Conservation (phyloP, 495 filamentous ascomycete species). For the Amniculicola lignicola region DNA sequence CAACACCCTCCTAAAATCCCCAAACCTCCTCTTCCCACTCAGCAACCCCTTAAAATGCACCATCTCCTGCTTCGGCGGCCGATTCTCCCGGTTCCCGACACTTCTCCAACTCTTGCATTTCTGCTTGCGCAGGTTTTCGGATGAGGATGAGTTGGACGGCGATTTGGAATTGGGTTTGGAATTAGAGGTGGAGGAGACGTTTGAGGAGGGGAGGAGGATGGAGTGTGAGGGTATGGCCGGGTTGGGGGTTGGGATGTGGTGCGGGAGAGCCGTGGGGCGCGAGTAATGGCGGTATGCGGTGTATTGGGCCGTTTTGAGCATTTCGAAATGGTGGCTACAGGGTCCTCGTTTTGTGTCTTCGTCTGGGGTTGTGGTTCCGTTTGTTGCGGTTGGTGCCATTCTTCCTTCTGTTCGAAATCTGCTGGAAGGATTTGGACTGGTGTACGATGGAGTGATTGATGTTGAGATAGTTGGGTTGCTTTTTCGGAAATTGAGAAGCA, state of each 20-base stretch:
- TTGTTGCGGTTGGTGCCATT: no score
- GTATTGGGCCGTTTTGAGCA: slow-evolving; percentile 24
- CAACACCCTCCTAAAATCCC: slow-evolving; percentile 59
- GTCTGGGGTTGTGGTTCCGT: no score
- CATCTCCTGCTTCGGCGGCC: slow-evolving; percentile 55
- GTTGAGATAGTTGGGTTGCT: no score
- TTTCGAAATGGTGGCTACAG: slow-evolving; percentile 20
- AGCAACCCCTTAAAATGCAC: slow-evolving; percentile 56
- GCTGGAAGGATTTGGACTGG: no score
- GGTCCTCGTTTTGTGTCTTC: no score
- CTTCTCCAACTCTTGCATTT: slow-evolving; percentile 9
- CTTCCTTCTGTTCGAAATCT: no score
- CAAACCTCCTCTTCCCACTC: slow-evolving; percentile 49
- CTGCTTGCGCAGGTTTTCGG: no score
- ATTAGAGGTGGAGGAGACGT: not conserved
- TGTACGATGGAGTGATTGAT: no score
- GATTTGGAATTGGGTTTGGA: not conserved
- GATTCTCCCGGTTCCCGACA: slow-evolving; percentile 13
- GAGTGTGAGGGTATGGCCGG: not conserved
- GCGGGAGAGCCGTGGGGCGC: not conserved
- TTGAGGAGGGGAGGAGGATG: not conserved
- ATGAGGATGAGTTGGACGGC: no score
- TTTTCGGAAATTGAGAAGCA: no score
- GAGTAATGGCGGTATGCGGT: slow-evolving; percentile 13
- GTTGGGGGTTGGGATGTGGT: not conserved